Evolutionary conservation across 257 asterid species (phyloP), one percentile per base, ranked within the genome.

Genomic region (Lycium ferocissimum): DNA sequence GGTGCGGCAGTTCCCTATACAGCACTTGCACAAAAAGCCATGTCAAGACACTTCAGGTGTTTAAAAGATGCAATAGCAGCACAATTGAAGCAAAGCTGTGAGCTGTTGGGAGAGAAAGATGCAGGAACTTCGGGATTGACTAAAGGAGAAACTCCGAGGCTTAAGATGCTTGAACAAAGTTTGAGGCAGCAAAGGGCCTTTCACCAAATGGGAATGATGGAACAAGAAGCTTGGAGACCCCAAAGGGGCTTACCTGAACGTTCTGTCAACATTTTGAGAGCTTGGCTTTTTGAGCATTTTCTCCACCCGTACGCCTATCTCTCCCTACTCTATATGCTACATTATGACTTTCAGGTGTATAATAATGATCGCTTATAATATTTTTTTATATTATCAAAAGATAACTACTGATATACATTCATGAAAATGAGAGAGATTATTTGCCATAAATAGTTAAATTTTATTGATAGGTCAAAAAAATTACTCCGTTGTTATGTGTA

Each of bases 241-340:
- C 99, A 95, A 66, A 75, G 99, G 45, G 99, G 99, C 1, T 62
- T 97, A 87, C 99, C 99, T n/a, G 99, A 95, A 85, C 89, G 99
- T 6, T 97, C 99, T 0, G 99, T 97, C 82, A 97, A 94, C 90
- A 92, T 94, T 67, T 89, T 97, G 83, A 87, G 99, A 83, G 97
- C 99, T 59, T 97, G 99, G 99, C 99, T 97, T 86, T 97, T 97
- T 79, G 99, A 97, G 87, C 99, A 97, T 91, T 97, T 97, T 83
- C 90, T 97, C 9, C 94, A 97, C 89, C 99, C 99, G 99, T 97
- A 95, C 86, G 99, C 87, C 43, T 69, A 76, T 63, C 58, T 13
- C 43, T 59, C 67, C 67, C 59, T 63, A 79, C 5, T 58, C 22
- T 70, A 70, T 65, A 33, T 26, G 1, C 79, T 70, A 70, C 13